These are phyloP conservation scores for Ilex asprella DNA, from an alignment of 257 asterid genomes.

Conservation along the genomic window DNA sequence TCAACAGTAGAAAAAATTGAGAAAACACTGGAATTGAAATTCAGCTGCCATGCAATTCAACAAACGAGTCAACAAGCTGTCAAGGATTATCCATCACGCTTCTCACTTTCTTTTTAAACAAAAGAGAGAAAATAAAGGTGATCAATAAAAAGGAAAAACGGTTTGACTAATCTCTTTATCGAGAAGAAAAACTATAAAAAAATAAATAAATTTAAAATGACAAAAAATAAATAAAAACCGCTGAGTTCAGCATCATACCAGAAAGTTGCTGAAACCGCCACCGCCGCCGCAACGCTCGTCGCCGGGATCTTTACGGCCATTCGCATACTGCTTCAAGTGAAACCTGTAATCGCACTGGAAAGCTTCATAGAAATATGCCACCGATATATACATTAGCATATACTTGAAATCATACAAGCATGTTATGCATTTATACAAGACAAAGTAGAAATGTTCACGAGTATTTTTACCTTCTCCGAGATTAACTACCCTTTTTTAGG, in stretches of 20 bases:
- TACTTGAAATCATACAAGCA: background rate
- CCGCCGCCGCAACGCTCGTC: background rate
- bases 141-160: slow-evolving; percentile 11
- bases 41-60: slow-evolving; percentile 17
- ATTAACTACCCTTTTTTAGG: background rate
- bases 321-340: background rate
- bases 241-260: slow-evolving; percentile 18
- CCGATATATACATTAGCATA: background rate
- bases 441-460: slow-evolving; percentile 12
- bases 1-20: background rate
- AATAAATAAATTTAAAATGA: slow-evolving; percentile 1
- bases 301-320: background rate
- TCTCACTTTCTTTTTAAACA: slow-evolving; percentile 20
- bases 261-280: slow-evolving; percentile 13
- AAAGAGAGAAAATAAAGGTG: slow-evolving; percentile 16
- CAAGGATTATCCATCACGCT: slow-evolving; percentile 22
- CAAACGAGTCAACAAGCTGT: slow-evolving; percentile 23
- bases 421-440: background rate
- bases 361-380: background rate
- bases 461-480: background rate
- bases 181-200: slow-evolving; percentile 2
- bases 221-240: background rate
- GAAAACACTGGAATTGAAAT: background rate
- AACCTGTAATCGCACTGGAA: background rate
- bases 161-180: slow-evolving; percentile 23